Conservation (phyloP, 331 rosid species). For the Telfairia occidentalis region DNA sequence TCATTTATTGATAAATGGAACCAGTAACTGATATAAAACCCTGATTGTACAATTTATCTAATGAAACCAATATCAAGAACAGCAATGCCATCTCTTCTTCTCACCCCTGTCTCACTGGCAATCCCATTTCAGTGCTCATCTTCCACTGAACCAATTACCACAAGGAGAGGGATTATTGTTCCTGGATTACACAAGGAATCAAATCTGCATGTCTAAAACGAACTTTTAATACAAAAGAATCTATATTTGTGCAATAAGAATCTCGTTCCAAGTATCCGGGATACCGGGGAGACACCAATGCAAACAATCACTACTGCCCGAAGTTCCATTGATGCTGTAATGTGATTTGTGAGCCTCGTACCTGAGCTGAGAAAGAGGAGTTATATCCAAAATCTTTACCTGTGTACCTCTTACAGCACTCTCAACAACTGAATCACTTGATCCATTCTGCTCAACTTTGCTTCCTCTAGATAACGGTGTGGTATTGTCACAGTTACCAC, state of each 20-base stretch:
- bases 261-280: slow-evolving; percentile 95
- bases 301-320: slow-evolving; percentile 60
- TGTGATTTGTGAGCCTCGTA: slow-evolving; percentile 87
- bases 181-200: neutral
- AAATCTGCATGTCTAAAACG: neutral
- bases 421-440: slow-evolving; percentile 43
- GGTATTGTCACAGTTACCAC: slow-evolving; percentile 67
- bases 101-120: too few species aligned
- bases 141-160: neutral
- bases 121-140: neutral
- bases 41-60: neutral
- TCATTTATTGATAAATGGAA: neutral
- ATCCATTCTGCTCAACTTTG: slow-evolving; percentile 41
- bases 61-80: neutral
- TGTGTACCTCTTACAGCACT: slow-evolving; percentile 58
- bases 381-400: slow-evolving; percentile 62
- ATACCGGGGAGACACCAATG: slow-evolving; percentile 97
- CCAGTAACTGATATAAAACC: neutral
- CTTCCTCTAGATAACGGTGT: slow-evolving; percentile 53
- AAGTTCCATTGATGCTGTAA: slow-evolving; percentile 38
- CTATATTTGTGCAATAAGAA: slow-evolving; percentile 71
- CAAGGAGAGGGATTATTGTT: neutral
- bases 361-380: slow-evolving; percentile 65
- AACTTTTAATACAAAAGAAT: neutral
- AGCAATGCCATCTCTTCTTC: neutral